These are phyloP conservation scores for Hyphodiscus sp. DNA, from an alignment of 2,329 filamentous ascomycete species.

Conservation along the genomic window DNA sequence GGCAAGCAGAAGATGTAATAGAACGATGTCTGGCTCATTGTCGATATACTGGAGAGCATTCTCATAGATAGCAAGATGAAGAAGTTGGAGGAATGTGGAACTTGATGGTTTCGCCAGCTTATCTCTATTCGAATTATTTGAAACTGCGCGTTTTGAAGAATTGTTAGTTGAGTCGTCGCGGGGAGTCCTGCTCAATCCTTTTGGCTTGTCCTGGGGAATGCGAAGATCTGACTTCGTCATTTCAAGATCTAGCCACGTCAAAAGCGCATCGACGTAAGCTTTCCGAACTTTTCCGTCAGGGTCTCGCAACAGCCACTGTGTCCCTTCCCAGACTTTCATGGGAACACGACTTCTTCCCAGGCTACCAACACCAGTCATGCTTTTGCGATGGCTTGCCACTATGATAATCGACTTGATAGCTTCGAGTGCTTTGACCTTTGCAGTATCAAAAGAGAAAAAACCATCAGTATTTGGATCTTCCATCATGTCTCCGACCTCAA, in stretches of 20 bases:
- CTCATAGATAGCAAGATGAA: constrained; percentile 88
- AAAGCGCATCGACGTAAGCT: constrained; percentile 76
- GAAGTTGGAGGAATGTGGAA: constrained; percentile 64
- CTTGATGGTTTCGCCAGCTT: constrained; percentile 17
- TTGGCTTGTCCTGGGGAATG: constrained; percentile 49
- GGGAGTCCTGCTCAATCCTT: constrained; percentile 32
- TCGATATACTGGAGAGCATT: constrained; percentile 69
- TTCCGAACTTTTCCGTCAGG: constrained; percentile 70
- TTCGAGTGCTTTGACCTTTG: constrained; percentile 61
- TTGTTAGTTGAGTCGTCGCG: constrained; percentile 26
- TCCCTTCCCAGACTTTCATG: constrained; percentile 89
- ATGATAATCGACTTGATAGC: constrained; percentile 77
- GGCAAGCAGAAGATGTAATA: constrained; percentile 70
- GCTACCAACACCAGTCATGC: constrained; percentile 52
- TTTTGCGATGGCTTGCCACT: constrained; percentile 67
- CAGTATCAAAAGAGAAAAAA: constrained; percentile 58
- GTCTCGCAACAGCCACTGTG: constrained; percentile 85
- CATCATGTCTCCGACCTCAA: constrained; percentile 40
- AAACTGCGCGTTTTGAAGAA: constrained; percentile 52
- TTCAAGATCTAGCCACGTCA: constrained; percentile 81
- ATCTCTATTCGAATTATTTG: constrained; percentile 51
- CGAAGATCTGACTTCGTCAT: constrained; percentile 60
- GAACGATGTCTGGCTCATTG: constrained; percentile 65
- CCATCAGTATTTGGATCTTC: constrained; percentile 48
- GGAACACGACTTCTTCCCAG: constrained; percentile 70